These are phyloP conservation scores for Fusarium goolgardi DNA, from an alignment of 2,329 filamentous ascomycete genomes.

Conservation along the genomic window DNA sequence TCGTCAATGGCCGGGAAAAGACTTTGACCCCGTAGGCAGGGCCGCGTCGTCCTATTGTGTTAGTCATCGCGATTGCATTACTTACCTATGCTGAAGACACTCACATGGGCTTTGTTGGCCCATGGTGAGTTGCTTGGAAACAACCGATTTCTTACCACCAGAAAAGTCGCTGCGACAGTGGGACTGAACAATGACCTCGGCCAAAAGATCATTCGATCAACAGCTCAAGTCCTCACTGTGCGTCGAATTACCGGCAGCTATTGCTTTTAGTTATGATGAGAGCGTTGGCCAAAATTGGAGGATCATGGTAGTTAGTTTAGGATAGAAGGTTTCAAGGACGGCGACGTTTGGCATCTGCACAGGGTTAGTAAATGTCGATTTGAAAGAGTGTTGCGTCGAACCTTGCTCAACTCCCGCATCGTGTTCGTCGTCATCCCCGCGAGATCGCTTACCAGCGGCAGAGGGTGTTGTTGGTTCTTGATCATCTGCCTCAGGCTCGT, in stretches of 20 bases:
- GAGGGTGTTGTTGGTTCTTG: conserved; percentile 35
- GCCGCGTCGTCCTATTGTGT: conserved; percentile 35
- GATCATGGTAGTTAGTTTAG: conserved; percentile 36
- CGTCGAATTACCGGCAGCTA: conserved; percentile 20
- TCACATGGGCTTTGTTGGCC: neutral
- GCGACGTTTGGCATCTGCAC: conserved; percentile 63
- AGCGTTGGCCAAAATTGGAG: conserved; percentile 14
- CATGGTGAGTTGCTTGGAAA: conserved; percentile 13
- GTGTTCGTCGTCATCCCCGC: conserved; percentile 46
- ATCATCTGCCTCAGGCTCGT: conserved; percentile 44
- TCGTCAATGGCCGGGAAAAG: conserved; percentile 4
- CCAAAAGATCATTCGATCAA: neutral
- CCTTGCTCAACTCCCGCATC: conserved; percentile 52
- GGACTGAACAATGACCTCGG: conserved; percentile 7
- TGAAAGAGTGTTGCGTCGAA: conserved; percentile 21
- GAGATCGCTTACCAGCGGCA: conserved; percentile 46
- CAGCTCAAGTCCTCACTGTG: neutral
- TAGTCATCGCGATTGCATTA: conserved; percentile 28
- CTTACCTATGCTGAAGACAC: conserved; percentile 33
- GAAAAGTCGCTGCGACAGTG: conserved; percentile 18
- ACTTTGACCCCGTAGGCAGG: neutral
- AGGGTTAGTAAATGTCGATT: conserved; percentile 46
- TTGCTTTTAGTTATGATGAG: conserved; percentile 22
- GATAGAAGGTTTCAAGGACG: conserved; percentile 51
- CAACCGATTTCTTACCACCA: conserved; percentile 43